Evolutionary conservation across 139 green algal genomes (phyloP).

Genomic region (Trebouxia sp.): DNA sequence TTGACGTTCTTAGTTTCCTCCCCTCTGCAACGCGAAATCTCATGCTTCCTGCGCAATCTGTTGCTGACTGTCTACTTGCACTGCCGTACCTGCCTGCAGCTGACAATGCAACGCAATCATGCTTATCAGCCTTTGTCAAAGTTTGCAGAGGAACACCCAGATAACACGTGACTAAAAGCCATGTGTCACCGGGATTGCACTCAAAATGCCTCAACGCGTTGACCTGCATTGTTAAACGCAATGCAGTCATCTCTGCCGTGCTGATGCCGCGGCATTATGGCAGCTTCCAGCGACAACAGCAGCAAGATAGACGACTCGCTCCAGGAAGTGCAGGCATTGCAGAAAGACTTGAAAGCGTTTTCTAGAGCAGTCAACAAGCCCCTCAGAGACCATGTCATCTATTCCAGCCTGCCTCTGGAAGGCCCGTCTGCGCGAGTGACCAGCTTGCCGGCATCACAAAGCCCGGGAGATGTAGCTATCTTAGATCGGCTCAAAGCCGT

Average conservation of each 20-base stretch:
- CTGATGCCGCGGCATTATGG: background rate
- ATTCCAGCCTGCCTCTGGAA: background rate
- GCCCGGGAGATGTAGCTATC: constrained; percentile 5
- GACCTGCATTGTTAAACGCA: background rate
- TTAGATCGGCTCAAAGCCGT: background rate
- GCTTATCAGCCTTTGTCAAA: no score
- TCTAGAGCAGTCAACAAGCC: constrained; percentile 12
- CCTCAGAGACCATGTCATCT: background rate
- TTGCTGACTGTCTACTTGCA: no score
- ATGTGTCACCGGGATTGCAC: no score
- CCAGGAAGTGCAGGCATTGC: constrained; percentile 1
- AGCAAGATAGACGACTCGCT: background rate
- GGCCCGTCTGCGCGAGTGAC: background rate
- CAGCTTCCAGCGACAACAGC: background rate
- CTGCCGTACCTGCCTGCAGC: no score
- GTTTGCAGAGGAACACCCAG: no score
- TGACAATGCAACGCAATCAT: no score
- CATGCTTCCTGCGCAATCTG: no score
- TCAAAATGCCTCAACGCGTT: no score
- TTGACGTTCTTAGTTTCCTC: no score
- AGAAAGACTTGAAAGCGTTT: constrained; percentile 1
- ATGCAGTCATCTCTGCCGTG: background rate
- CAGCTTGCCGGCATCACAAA: background rate
- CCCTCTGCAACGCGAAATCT: no score
- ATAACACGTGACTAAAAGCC: no score